Base-by-base conservation (phyloP, 75 land plant genomes). In the Picea glauca region DNA sequence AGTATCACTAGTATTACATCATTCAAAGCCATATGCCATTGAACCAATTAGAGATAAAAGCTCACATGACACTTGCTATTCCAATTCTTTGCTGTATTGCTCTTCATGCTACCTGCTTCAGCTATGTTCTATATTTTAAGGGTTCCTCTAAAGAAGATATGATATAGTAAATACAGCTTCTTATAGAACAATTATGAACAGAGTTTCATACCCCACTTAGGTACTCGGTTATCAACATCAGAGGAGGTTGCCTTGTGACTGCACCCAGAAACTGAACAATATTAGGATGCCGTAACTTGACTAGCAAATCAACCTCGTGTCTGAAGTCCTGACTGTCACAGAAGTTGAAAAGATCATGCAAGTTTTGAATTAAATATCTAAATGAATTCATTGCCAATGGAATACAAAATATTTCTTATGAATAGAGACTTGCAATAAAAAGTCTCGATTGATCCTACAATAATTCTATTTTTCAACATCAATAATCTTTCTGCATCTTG, bases 251-350 rank as follows among this genome's bases (percentile, higher is more conserved):
- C 40, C 87, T 86, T 26, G 99, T 96, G 73, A 94, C 99, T 59
- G 99, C 99, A 81, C 99, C 99, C 79, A 96, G 93, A 76, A 96
- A 94, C 79, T 96, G 97, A 32, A 96, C 98, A 80, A 94, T 87
- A 65, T 96, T 96, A 59, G 99, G 99, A 80, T 96, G 99, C 5
- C 99, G 85, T 78, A 96, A 85, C 85, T 92, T 96, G 77, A 96
- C 94, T 0, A 96, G 89, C 78, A 96, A 81, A 77, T 89, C 86
- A 5, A 96, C 99, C 81, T 96, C 99, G 81, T 94, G 91, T 79
- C 93, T 72, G 79, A 96, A 96, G 67, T 96, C 98, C 82, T 94
- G 91, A 66, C 98, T 94, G 88, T 80, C 82, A 15, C 30, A 79
- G 20, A 62, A 61, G 65, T 20, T 58, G 73, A 21, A 74, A 65